phyloP scores from a whole-genome alignment of 306 rosid genomes.

The Vicia villosa region DNA sequence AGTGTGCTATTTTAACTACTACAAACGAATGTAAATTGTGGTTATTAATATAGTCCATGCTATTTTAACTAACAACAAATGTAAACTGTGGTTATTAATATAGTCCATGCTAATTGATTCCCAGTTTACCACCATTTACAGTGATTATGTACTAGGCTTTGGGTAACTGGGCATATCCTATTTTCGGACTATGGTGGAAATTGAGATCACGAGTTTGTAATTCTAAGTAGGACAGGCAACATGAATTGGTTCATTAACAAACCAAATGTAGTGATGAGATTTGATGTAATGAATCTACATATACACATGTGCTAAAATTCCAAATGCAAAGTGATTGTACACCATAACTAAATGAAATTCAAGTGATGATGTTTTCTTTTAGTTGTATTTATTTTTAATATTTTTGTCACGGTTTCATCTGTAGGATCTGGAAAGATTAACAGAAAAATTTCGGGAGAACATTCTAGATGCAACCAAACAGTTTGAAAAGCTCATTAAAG shows the following conservation, averaged over 20 bases:
- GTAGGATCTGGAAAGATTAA: conserved; percentile 79
- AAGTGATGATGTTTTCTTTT: conserved; percentile 1
- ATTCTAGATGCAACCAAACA: conserved; percentile 95
- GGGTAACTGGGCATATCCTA: conserved; percentile 8
- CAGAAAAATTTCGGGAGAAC: conserved; percentile 84
- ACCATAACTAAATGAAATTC: background rate
- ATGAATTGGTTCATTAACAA: conserved; percentile 19
- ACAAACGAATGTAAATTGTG: conserved; percentile 3
- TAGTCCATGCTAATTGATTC: background rate
- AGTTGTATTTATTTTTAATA: background rate
- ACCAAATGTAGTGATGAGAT: background rate
- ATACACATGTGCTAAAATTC: background rate
- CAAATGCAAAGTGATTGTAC: conserved; percentile 25
- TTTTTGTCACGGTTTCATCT: conserved; percentile 27
- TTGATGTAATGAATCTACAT: conserved; percentile 4
- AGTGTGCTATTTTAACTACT: conserved; percentile 46
- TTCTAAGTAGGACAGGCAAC: conserved; percentile 16
- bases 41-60: background rate
- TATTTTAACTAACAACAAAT: too few species aligned
- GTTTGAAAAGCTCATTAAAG: conserved; percentile 81
- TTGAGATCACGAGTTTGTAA: conserved; percentile 20
- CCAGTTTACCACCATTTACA: conserved; percentile 25
- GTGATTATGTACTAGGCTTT: conserved; percentile 21
- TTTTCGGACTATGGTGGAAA: conserved; percentile 22
- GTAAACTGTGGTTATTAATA: too few species aligned